phyloP scores from a whole-genome alignment of 176 grass and related monocot species.

The Bolboschoenus planiculmis region DNA sequence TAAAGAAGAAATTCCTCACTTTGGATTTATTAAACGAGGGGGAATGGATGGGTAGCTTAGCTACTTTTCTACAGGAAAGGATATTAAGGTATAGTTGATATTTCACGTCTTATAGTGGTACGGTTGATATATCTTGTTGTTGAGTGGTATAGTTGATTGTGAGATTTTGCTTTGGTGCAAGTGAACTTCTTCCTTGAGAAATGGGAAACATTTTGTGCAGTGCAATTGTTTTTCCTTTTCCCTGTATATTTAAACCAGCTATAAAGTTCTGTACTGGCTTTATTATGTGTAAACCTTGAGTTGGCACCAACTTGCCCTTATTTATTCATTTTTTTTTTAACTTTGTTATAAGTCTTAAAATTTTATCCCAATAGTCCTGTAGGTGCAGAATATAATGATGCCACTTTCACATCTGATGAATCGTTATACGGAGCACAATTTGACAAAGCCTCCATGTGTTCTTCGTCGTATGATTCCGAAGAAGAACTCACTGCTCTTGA shows the following conservation, averaged over 20 bases:
- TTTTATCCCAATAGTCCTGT: constrained; percentile 31
- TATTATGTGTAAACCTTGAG: neutral
- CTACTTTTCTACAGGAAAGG: neutral
- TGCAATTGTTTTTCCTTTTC: neutral
- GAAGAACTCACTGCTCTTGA: constrained; percentile 46
- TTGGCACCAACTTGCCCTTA: neutral
- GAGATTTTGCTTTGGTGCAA: neutral
- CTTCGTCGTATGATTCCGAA: constrained; percentile 61
- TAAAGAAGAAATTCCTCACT: neutral
- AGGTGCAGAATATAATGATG: constrained; percentile 45
- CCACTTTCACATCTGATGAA: constrained; percentile 50
- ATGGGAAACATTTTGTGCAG: neutral
- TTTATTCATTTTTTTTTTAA: neutral
- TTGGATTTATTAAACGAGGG: neutral
- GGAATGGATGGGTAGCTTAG: neutral
- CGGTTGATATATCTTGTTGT: neutral
- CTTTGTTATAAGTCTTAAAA: neutral
- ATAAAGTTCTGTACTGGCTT: neutral
- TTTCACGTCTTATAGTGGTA: neutral
- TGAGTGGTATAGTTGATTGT: neutral
- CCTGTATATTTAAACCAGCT: neutral
- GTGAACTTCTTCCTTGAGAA: neutral
- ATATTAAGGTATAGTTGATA: neutral
- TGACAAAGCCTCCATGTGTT: constrained; percentile 52
- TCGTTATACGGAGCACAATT: constrained; percentile 50